Evolutionary conservation across 2,329 filamentous ascomycete species (phyloP).

Genomic region (Phialophora macrospora): DNA sequence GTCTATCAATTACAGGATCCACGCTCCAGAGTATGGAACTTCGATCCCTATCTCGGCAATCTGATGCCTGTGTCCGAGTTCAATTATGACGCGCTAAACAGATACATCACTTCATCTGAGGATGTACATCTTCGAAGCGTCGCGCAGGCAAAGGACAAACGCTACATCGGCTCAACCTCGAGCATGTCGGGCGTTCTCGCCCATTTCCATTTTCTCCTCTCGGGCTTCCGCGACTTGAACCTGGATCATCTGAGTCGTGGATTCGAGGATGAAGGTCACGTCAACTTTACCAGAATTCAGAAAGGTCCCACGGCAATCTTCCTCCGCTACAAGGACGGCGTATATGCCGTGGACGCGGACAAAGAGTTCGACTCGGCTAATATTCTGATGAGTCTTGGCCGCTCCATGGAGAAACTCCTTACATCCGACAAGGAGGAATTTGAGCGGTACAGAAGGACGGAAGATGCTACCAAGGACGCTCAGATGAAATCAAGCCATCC

Average conservation of each 20-base stretch:
- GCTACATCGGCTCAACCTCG: constrained; percentile 92
- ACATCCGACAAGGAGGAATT: constrained; percentile 82
- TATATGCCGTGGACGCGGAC: constrained; percentile 94
- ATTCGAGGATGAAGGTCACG: constrained; percentile 64
- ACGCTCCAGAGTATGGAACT: constrained; percentile 88
- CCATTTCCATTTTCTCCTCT: constrained; percentile 93
- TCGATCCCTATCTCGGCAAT: constrained; percentile 88
- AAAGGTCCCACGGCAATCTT: constrained; percentile 80
- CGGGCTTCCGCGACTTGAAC: constrained; percentile 77
- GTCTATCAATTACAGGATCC: constrained; percentile 91
- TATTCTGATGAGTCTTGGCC: constrained; percentile 87
- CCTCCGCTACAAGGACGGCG: constrained; percentile 77
- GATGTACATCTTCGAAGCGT: constrained; percentile 73
- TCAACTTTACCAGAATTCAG: constrained; percentile 72
- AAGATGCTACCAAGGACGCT: constrained; percentile 67
- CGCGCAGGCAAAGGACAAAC: constrained; percentile 69
- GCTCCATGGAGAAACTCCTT: constrained; percentile 94
- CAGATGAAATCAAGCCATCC: constrained; percentile 51
- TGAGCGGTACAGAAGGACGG: constrained; percentile 76
- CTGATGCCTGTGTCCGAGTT: constrained; percentile 96
- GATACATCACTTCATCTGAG: constrained; percentile 89
- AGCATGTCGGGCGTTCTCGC: constrained; percentile 88
- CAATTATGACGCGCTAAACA: constrained; percentile 82
- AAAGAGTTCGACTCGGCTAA: constrained; percentile 87
- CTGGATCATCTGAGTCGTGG: constrained; percentile 67